A percentile compares a stretch with the other conserved stretches of the same genome.
Evolutionary conservation across 176 grass and related monocot species (phyloP).

Genomic region (Olyra latifolia): DNA sequence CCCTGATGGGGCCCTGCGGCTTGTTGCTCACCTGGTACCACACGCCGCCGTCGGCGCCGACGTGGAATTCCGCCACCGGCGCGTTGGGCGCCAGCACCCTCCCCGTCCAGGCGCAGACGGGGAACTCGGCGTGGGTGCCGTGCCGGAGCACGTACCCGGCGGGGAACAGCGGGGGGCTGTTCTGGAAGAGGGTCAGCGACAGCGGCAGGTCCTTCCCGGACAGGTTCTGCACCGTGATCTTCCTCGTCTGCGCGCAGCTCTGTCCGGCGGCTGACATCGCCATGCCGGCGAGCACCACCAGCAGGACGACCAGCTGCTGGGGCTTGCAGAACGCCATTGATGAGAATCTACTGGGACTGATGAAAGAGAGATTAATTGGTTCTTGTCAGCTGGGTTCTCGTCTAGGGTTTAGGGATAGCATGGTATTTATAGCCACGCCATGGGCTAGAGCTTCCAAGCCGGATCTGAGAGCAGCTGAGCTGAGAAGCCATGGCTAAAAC

Average conservation of each 20-base stretch:
- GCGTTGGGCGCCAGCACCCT: neutral
- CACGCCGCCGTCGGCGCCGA: constrained; percentile 32
- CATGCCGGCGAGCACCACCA: neutral
- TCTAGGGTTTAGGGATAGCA: neutral
- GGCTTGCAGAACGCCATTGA: constrained; percentile 23
- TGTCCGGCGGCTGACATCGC: neutral
- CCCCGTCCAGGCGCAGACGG: constrained; percentile 39
- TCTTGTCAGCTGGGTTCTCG: neutral
- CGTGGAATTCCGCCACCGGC: constrained; percentile 30
- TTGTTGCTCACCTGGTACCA: constrained; percentile 31
- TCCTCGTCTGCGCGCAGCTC: constrained; percentile 6
- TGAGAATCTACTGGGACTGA: too few species aligned
- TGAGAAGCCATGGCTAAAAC: neutral
- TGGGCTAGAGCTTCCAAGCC: too few species aligned
- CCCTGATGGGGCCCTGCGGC: neutral
- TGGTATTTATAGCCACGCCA: constrained; percentile 24
- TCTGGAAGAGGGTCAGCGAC: neutral
- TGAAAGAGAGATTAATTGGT: neutral
- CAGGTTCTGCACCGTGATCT: constrained; percentile 56
- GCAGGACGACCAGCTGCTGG: neutral
- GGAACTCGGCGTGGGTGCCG: constrained; percentile 36
- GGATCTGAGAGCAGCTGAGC: too few species aligned
- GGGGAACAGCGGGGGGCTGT: neutral
- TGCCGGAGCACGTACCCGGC: neutral
- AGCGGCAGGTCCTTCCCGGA: constrained; percentile 3